Evolutionary conservation across 106 monocot genomes (phyloP).

Genomic region (Iris macrosiphon): DNA sequence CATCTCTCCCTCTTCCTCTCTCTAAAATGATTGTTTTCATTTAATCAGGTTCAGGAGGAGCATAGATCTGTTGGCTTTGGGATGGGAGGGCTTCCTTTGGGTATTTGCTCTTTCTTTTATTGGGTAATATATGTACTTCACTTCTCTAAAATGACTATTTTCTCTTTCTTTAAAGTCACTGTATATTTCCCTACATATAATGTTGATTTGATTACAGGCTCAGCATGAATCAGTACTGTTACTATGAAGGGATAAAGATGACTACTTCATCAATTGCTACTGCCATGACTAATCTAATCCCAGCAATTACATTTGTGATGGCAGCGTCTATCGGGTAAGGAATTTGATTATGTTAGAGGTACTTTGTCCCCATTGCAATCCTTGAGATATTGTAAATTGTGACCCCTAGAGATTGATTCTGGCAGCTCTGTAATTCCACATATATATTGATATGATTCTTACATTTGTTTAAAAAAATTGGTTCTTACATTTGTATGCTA

Average conservation of each 20-base stretch:
- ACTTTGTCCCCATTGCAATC: too few relatives aligned
- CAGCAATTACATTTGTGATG: slow-evolving; percentile 35
- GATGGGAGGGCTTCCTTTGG: slow-evolving; percentile 16
- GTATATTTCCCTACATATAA: neutral
- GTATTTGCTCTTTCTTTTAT: slow-evolving; percentile 24
- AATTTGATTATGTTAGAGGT: neutral
- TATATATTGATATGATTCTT: too few relatives aligned
- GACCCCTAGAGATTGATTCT: too few relatives aligned
- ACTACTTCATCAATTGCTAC: neutral
- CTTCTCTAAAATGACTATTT: neutral
- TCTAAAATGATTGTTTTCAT: neutral
- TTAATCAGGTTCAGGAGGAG: slow-evolving; percentile 5
- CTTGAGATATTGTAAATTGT: too few relatives aligned
- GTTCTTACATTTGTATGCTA: too few relatives aligned
- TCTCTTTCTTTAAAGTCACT: neutral
- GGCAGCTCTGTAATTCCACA: too few relatives aligned
- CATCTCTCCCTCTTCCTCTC: neutral
- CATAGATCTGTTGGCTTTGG: slow-evolving; percentile 4
- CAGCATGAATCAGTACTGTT: neutral
- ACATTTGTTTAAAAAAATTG: too few relatives aligned
- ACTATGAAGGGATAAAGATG: neutral
- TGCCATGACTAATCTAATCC: slow-evolving; percentile 21
- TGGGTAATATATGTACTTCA: slow-evolving; percentile 10
- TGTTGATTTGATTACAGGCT: neutral
- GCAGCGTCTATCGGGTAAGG: slow-evolving; percentile 28